A percentile compares a stretch with the other conserved stretches of the same genome.
Evolutionary conservation across 306 rosid genomes (phyloP).

Genomic region (Begonia masoniana): DNA sequence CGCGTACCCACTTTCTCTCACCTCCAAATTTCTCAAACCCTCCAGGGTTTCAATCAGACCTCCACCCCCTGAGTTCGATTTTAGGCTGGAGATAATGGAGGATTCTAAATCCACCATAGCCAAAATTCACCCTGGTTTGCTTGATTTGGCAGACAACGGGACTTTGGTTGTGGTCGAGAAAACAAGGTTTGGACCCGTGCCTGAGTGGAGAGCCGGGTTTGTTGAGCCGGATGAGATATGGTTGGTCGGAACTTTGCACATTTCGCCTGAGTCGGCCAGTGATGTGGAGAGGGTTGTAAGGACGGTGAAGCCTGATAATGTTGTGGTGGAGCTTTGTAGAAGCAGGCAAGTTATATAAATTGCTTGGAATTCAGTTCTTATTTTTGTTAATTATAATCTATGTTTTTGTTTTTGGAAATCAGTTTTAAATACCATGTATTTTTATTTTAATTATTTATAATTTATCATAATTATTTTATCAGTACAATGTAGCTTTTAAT

Average conservation of each 20-base stretch:
- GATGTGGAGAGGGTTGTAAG: constrained; percentile 66
- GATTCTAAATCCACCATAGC: constrained; percentile 51
- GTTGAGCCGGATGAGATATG: constrained; percentile 70
- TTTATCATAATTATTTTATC: neutral
- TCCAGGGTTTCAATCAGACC: constrained; percentile 43
- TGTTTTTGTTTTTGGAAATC: neutral
- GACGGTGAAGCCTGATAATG: constrained; percentile 60
- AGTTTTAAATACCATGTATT: neutral
- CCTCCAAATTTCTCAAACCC: constrained; percentile 21
- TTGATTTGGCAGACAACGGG: constrained; percentile 65
- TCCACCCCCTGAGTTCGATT: constrained; percentile 62
- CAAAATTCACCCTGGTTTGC: constrained; percentile 51
- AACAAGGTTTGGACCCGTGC: constrained; percentile 62
- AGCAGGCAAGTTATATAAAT: constrained; percentile 52
- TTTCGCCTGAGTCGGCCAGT: constrained; percentile 41
- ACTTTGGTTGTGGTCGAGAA: constrained; percentile 63
- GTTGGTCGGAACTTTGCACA: constrained; percentile 60
- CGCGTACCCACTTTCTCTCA: constrained; percentile 23
- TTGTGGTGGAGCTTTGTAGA: constrained; percentile 79
- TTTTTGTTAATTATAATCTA: neutral
- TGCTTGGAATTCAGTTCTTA: neutral
- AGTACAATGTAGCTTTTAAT: no score
- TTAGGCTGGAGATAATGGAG: constrained; percentile 35
- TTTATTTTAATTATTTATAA: neutral
- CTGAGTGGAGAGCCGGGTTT: constrained; percentile 58